A percentile compares a stretch with the other conserved stretches of the same genome.
These are phyloP conservation scores for Raffaelea deltoideospora DNA, from an alignment of 2,329 filamentous ascomycete genomes.

Conservation along the genomic window DNA sequence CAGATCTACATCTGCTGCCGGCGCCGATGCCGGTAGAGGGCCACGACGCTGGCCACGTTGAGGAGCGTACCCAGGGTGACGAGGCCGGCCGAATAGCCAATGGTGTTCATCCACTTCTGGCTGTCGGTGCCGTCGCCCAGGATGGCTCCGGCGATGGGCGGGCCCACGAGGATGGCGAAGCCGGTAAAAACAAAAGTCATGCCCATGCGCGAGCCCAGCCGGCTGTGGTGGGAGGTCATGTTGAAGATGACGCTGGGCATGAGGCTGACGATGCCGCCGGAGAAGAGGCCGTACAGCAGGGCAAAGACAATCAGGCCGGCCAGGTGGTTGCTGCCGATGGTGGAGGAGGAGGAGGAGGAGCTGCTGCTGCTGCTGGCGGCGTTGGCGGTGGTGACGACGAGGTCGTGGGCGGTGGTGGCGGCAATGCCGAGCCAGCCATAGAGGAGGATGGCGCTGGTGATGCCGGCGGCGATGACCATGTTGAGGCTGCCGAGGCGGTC, in stretches of 20 bases:
- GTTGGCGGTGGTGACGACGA: background rate
- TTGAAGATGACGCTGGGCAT: constrained; percentile 24
- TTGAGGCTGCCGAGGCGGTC: constrained; percentile 26
- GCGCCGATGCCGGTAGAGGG: too few relatives aligned
- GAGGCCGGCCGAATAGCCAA: constrained; percentile 17
- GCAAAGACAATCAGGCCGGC: constrained; percentile 24
- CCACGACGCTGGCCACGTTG: too few relatives aligned
- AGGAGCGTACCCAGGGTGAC: constrained; percentile 14
- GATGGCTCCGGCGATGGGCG: constrained; percentile 33
- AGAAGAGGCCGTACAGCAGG: constrained; percentile 29
- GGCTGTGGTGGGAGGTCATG: constrained; percentile 20
- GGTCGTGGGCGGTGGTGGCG: background rate
- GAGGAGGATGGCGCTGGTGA: constrained; percentile 19
- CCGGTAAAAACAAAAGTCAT: constrained; percentile 21
- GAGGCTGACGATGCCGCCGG: constrained; percentile 23
- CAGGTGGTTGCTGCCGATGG: constrained; percentile 9
- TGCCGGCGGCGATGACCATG: constrained; percentile 18
- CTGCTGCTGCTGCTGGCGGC: background rate
- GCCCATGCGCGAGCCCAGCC: constrained; percentile 25
- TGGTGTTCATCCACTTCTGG: constrained; percentile 16
- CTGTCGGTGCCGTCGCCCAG: constrained; percentile 14
- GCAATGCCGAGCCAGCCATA: constrained; percentile 24
- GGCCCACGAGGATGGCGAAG: constrained; percentile 37
- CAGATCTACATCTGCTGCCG: too few relatives aligned
- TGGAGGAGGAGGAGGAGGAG: background rate